These are phyloP conservation scores for Solanum aculeatissimum DNA, from an alignment of 305 asterid species.

Conservation along the genomic window DNA sequence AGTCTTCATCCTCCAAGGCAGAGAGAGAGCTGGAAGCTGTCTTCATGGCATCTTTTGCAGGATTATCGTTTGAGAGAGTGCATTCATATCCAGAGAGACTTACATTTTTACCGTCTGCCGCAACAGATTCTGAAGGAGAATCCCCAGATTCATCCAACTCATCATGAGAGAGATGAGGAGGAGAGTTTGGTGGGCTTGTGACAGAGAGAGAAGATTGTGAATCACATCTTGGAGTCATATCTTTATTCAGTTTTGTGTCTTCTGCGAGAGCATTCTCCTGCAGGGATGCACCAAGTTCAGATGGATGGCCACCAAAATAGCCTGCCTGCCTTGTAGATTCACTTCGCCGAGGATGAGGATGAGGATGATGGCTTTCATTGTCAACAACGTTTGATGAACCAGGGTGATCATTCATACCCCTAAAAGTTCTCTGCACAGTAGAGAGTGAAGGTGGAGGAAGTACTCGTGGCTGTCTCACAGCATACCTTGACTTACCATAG, in stretches of 20 bases:
- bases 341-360: constrained; percentile 25
- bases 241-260: constrained; percentile 30
- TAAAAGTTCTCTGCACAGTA: constrained; percentile 47
- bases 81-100: constrained; percentile 27
- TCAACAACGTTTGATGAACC: constrained; percentile 42
- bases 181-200: constrained; percentile 92
- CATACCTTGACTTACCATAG: constrained; percentile 77
- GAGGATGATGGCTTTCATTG: constrained; percentile 22
- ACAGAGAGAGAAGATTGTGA: constrained; percentile 96
- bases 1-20: constrained; percentile 74
- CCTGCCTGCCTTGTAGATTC: constrained; percentile 32
- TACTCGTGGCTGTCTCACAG: constrained; percentile 90
- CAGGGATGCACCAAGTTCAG: constrained; percentile 31
- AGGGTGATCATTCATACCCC: constrained; percentile 32
- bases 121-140: constrained; percentile 42
- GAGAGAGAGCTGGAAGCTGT: constrained; percentile 40
- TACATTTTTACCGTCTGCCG: constrained; percentile 31
- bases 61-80: constrained; percentile 28
- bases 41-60: constrained; percentile 25
- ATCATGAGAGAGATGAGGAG: constrained; percentile 92
- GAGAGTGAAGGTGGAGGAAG: constrained; percentile 80
- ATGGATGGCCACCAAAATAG: constrained; percentile 39
- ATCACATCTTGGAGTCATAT: constrained; percentile 53
- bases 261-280: constrained; percentile 33
- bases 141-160: constrained; percentile 88